Evolutionary conservation across 768 basidiomycete species (phyloP).

Genomic region (Termitomyces sp.): DNA sequence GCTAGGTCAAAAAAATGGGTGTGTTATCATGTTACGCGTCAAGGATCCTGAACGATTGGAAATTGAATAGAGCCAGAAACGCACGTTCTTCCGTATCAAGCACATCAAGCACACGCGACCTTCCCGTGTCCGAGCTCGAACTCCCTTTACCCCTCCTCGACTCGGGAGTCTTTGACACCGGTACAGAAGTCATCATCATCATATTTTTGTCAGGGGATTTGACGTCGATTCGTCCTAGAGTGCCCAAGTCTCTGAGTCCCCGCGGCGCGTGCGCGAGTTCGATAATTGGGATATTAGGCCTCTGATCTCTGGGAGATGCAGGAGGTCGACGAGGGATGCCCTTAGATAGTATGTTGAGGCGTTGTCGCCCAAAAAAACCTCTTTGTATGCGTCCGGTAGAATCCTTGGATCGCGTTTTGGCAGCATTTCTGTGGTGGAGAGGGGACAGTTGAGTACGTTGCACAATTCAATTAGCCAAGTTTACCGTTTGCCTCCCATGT

Average conservation of each 20-base stretch:
- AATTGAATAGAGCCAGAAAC: constrained; percentile 11
- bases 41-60: background rate
- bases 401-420: constrained; percentile 54
- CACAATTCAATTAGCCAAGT: background rate
- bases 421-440: constrained; percentile 40
- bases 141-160: background rate
- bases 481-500: constrained; percentile 71
- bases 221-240: background rate
- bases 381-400: constrained; percentile 48
- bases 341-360: constrained; percentile 45
- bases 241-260: background rate
- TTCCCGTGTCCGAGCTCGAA: constrained; percentile 14
- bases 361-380: constrained; percentile 54
- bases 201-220: background rate
- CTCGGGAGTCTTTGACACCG: constrained; percentile 18
- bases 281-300: background rate
- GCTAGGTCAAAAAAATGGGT: background rate
- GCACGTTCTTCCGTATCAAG: constrained; percentile 40
- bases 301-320: background rate
- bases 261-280: constrained; percentile 1
- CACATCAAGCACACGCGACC: constrained; percentile 32
- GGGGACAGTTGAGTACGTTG: background rate
- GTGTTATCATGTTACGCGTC: background rate
- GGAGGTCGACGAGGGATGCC: constrained; percentile 19
- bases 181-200: constrained; percentile 7